phyloP scores from a whole-genome alignment of 2,329 filamentous ascomycete genomes.

The Iodosphaeria phyllophila region DNA sequence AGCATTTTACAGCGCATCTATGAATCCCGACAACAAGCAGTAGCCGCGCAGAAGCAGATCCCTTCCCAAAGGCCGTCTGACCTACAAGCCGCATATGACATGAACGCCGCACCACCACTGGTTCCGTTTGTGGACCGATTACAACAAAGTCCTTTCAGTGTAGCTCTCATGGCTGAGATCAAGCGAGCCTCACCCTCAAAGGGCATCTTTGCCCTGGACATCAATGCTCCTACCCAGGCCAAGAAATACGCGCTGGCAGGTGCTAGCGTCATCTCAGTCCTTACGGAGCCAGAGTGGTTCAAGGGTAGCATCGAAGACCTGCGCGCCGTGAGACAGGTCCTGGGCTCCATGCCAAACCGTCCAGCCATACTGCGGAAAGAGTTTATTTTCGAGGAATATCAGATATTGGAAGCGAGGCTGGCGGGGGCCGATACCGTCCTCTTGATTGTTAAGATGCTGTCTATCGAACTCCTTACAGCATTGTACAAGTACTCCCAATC shows the following conservation, averaged over 20 bases:
- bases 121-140: slow-evolving; percentile 66
- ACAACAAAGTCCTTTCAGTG: slow-evolving; percentile 63
- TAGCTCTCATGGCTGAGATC: slow-evolving; percentile 94
- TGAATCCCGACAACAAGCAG: slow-evolving; percentile 53
- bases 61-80: slow-evolving; percentile 72
- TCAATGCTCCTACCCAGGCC: slow-evolving; percentile 79
- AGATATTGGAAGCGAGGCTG: slow-evolving; percentile 84
- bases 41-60: slow-evolving; percentile 65
- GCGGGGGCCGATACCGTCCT: slow-evolving; percentile 89
- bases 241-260: slow-evolving; percentile 83
- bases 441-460: slow-evolving; percentile 96
- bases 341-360: slow-evolving; percentile 82
- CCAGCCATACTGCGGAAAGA: slow-evolving; percentile 89
- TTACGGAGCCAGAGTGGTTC: slow-evolving; percentile 98
- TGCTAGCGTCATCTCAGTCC: slow-evolving; percentile 92
- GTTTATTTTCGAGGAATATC: slow-evolving; percentile 95
- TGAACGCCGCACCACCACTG: slow-evolving; percentile 69
- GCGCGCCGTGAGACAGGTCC: slow-evolving; percentile 64
- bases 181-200: slow-evolving; percentile 95
- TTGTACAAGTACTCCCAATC: slow-evolving; percentile 80
- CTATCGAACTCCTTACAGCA: slow-evolving; percentile 49
- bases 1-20: slow-evolving; percentile 91
- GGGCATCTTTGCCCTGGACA: slow-evolving; percentile 74
- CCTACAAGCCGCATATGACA: slow-evolving; percentile 69
- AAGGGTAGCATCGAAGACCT: slow-evolving; percentile 94